A percentile compares a stretch with the other conserved stretches of the same genome.
These are phyloP conservation scores for Hypoxylon rubiginosum DNA, from an alignment of 2,329 filamentous ascomycete genomes.

Conservation along the genomic window DNA sequence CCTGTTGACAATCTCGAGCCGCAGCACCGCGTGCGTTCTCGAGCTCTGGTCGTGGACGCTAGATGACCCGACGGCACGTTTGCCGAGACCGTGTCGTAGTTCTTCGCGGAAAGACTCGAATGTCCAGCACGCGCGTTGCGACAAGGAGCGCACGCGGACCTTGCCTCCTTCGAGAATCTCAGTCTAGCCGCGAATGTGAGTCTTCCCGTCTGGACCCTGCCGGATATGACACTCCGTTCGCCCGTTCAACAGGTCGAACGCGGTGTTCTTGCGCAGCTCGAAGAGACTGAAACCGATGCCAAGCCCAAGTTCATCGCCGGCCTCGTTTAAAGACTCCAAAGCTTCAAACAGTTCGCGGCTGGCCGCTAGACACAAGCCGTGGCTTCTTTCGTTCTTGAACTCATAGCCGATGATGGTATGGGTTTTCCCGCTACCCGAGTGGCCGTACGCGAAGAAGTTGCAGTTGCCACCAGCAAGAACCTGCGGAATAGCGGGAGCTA, in stretches of 20 bases:
- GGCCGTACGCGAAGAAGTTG: conserved; percentile 60
- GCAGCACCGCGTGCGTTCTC: conserved; percentile 59
- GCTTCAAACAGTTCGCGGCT: too few relatives aligned
- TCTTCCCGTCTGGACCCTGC: conserved; percentile 56
- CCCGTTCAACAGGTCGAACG: conserved; percentile 58
- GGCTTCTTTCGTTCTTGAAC: conserved; percentile 50
- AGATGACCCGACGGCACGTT: conserved; percentile 55
- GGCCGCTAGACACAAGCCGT: too few relatives aligned
- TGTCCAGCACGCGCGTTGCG: conserved; percentile 52
- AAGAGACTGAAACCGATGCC: conserved; percentile 57
- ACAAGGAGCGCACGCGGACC: conserved; percentile 58
- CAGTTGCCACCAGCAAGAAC: conserved; percentile 55
- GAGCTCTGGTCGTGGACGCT: conserved; percentile 60
- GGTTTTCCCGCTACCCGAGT: conserved; percentile 50
- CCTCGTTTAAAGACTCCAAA: conserved; percentile 53
- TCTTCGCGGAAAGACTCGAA: conserved; percentile 51
- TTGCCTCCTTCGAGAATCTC: conserved; percentile 57
- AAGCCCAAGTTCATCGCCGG: conserved; percentile 38
- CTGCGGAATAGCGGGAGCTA: conserved; percentile 52
- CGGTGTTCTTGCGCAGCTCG: conserved; percentile 58
- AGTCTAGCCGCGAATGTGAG: conserved; percentile 58
- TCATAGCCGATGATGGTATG: conserved; percentile 56
- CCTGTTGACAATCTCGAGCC: conserved; percentile 58
- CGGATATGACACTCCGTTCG: conserved; percentile 56
- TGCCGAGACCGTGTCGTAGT: conserved; percentile 50